Percentiles rank a stretch among this genome's conserved stretches.
Evolutionary conservation across 1,139 yeast genomes (phyloP).

Genomic region (Saccharomyces hybrid): DNA sequence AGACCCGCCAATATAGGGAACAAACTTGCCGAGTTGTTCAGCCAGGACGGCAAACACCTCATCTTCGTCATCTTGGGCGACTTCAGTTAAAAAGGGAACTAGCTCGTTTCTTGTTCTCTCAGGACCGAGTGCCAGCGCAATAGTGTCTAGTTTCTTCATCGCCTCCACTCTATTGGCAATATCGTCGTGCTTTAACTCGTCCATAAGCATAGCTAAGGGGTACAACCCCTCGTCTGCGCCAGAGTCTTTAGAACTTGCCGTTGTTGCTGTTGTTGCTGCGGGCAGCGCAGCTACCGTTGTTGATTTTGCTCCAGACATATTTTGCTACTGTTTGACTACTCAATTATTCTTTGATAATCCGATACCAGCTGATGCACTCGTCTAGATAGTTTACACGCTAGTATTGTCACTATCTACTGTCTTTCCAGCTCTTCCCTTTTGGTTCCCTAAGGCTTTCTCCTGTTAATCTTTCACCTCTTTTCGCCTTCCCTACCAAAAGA

Average conservation of each 20-base stretch:
- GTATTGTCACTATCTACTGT: not conserved
- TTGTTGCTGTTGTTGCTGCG: not conserved
- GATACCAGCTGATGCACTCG: not conserved
- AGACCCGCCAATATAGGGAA: constrained; percentile 83
- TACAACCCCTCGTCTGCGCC: constrained; percentile 49
- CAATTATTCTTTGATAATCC: not conserved
- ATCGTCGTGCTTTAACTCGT: constrained; percentile 92
- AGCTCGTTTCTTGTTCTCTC: constrained; percentile 86
- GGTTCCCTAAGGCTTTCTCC: not conserved
- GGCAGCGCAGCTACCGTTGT: not conserved
- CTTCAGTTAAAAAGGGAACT: constrained; percentile 82
- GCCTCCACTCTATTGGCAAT: constrained; percentile 90
- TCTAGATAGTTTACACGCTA: not conserved
- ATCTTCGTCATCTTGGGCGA: constrained; percentile 97
- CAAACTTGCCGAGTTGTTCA: constrained; percentile 77
- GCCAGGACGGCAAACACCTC: constrained; percentile 94
- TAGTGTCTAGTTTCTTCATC: constrained; percentile 88
- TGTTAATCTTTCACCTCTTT: not conserved
- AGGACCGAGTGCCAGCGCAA: constrained; percentile 91
- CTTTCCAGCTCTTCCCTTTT: not conserved
- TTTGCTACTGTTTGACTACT: not conserved
- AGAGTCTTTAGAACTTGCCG: not conserved
- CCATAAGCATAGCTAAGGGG: constrained; percentile 93
- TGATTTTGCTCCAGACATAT: not conserved
- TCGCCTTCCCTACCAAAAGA: not conserved